Evolutionary conservation across 441 rosid species (phyloP).

Genomic region (Eruca vesicaria): DNA sequence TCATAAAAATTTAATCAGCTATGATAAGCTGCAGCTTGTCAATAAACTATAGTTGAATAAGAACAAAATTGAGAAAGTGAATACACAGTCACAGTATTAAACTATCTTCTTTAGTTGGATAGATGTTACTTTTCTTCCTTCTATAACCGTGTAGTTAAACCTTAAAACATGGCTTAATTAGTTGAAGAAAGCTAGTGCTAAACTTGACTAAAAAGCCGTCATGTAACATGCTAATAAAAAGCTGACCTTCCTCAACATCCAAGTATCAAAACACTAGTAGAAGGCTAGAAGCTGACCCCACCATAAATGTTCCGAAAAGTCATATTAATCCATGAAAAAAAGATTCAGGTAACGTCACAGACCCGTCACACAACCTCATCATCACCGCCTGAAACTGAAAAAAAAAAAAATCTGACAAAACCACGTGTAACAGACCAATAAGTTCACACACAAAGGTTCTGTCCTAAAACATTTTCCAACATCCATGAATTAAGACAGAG

Average conservation of each 20-base stretch:
- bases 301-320: constrained; percentile 10
- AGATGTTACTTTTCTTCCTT: not conserved
- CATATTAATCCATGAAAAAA: constrained; percentile 12
- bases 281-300: constrained; percentile 5
- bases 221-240: not conserved
- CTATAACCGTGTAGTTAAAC: not conserved
- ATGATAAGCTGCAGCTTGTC: constrained; percentile 23
- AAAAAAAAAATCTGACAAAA: not conserved
- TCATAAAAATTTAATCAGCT: constrained; percentile 4
- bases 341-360: constrained; percentile 21
- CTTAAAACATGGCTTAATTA: not conserved
- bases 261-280: constrained; percentile 22
- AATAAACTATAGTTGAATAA: not conserved
- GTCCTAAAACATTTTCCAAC: constrained; percentile 33
- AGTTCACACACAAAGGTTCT: constrained; percentile 4
- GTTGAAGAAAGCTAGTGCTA: not conserved
- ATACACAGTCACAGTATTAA: not conserved
- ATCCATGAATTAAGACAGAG: not conserved
- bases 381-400: constrained; percentile 14
- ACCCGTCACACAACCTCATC: not conserved
- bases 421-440: constrained; percentile 31
- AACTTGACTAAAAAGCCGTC: not conserved
- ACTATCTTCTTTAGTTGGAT: not conserved
- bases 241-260: constrained; percentile 8
- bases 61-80: not conserved